A percentile compares a stretch with the other conserved stretches of the same genome.
These are phyloP conservation scores for Trichophyton schoenleinii DNA, from an alignment of 2,329 filamentous ascomycete genomes.

Conservation along the genomic window DNA sequence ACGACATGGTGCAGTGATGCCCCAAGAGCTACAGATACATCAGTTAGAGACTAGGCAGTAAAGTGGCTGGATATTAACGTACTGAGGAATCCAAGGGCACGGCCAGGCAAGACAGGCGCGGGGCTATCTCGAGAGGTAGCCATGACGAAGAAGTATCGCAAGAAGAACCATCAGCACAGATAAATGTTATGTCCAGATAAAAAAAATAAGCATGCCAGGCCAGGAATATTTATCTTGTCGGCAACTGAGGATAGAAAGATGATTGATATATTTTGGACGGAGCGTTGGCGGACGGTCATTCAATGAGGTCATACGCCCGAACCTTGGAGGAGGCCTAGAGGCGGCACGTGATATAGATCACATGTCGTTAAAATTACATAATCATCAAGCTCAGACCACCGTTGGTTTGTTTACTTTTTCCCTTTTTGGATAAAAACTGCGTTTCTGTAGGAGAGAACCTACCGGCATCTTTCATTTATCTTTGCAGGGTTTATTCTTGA, in stretches of 20 bases:
- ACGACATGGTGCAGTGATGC: constrained; percentile 84
- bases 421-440: constrained; percentile 8
- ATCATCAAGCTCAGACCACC: neutral
- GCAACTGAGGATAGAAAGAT: neutral
- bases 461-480: neutral
- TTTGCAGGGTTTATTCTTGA: neutral
- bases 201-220: neutral
- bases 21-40: constrained; percentile 54
- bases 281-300: neutral
- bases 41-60: neutral
- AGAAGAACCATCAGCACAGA: neutral
- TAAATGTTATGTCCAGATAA: neutral
- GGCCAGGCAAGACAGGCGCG: constrained; percentile 54
- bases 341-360: neutral
- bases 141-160: constrained; percentile 19
- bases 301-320: constrained; percentile 2
- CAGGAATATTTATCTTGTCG: neutral
- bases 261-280: neutral
- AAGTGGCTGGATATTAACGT: constrained; percentile 16
- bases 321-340: neutral
- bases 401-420: constrained; percentile 13
- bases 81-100: constrained; percentile 52
- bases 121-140: constrained; percentile 23
- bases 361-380: neutral
- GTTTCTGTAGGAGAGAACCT: neutral